Evolutionary conservation across 805 yeast species (phyloP).

Genomic region (Saccharomycopsis guyanensis): DNA sequence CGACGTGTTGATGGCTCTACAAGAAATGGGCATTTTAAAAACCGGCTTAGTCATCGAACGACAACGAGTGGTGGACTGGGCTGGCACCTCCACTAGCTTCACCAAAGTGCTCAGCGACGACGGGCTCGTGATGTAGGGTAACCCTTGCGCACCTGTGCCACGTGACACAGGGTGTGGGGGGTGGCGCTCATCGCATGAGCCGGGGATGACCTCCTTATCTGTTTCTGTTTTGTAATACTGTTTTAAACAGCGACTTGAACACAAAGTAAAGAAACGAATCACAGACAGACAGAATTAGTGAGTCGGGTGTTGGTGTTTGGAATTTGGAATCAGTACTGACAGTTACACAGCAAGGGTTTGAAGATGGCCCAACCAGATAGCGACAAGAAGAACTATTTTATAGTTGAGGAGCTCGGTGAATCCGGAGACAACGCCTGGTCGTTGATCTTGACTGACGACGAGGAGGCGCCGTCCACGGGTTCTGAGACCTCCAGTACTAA

Average conservation of each 20-base stretch:
- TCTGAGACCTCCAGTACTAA: constrained; percentile 3
- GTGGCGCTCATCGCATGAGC: not conserved
- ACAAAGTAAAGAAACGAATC: too few species aligned
- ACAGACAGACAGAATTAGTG: too few species aligned
- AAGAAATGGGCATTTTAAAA: constrained; percentile 42
- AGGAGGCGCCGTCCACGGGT: constrained; percentile 10
- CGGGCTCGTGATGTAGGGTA: not conserved
- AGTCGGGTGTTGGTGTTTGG: too few species aligned
- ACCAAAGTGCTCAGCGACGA: not conserved
- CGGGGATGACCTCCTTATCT: not conserved
- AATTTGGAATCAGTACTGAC: too few species aligned
- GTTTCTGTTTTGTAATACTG: not conserved
- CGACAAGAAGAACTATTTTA: not conserved
- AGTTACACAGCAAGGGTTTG: too few species aligned
- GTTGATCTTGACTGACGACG: constrained; percentile 17
- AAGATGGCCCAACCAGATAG: too few species aligned
- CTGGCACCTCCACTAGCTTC: not conserved
- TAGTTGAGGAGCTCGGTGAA: not conserved
- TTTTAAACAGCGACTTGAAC: not conserved
- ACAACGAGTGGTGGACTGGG: constrained; percentile 5
- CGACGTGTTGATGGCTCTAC: constrained; percentile 53
- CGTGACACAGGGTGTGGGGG: not conserved
- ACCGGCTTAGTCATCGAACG: not conserved
- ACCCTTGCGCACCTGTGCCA: not conserved
- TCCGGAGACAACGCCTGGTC: constrained; percentile 14